Evolutionary conservation across 2,329 filamentous ascomycete genomes (phyloP), one percentile per base, ranked within the genome.

Genomic region (Onygena corvina): DNA sequence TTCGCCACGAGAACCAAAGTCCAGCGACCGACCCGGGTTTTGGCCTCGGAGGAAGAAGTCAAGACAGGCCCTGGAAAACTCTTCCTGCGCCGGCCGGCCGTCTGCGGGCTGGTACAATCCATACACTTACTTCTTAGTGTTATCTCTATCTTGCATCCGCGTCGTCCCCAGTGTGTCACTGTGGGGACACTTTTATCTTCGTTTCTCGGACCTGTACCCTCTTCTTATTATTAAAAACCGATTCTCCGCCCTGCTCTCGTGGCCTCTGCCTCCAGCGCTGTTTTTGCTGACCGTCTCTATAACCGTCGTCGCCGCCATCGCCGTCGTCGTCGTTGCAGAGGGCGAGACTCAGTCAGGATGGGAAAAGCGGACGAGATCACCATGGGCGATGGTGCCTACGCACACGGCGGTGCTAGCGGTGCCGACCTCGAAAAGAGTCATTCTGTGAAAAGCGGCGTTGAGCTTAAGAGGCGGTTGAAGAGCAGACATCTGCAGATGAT

Each of bases 401-500:
- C 20, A n/a, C n/a, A n/a, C 21, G 14, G 27, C n/a, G 36, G 27
- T 2, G 11, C 21, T 7, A 12, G 29, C 8, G 36, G 8, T 23
- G 36, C 14, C 5, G 62, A 67, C 49, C 47, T 64, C 44, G 66
- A 68, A 53, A 67, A 68, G 50, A 51, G 66, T 58, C 60, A 53
- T 65, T 50, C 74, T 23, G 68, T 57, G 90, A 79, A 35, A 83
- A 80, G 36, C 82, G 53, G 64, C 65, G 2, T 27, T n/a, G 62
- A 67, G 48, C 75, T 96, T 52, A 80, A 85, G 52, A 76, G 88
- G 61, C 84, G 82, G 68, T 69, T 94, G 59, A 93, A 93, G 70
- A 83, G 82, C 21, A 75, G 88, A 44, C 92, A 98, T 71, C 64
- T 96, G 63, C 90, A 96, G 71, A 96, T 96, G 90, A 96, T 96